Conservation (phyloP, 352 stramenopile species). For the Globisporangium camurandrum region DNA sequence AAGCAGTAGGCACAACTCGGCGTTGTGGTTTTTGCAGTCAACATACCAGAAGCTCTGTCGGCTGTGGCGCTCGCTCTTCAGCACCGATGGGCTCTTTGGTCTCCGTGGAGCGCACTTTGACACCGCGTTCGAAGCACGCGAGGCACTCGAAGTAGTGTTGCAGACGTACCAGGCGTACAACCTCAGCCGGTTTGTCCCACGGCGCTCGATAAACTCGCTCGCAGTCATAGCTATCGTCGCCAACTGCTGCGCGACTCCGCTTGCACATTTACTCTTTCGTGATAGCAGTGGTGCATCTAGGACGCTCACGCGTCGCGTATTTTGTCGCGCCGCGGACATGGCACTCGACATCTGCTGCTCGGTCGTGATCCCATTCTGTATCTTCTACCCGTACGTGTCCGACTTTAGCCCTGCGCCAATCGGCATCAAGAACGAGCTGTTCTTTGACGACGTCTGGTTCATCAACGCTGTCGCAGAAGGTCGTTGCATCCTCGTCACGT, state of each 20-base stretch:
- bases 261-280: conserved; percentile 6
- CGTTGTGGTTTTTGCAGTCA: background rate
- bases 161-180: conserved; percentile 19
- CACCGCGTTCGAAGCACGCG: conserved; percentile 5
- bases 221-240: conserved; percentile 11
- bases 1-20: too few relatives aligned
- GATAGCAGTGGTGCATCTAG: background rate
- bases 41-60: background rate
- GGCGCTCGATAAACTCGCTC: conserved; percentile 17
- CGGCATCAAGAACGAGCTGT: conserved; percentile 7
- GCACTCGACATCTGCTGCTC: conserved; percentile 16
- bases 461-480: conserved; percentile 36
- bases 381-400: conserved; percentile 14
- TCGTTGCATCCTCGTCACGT: conserved; percentile 22
- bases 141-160: conserved; percentile 13
- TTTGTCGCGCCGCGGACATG: conserved; percentile 10
- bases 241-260: conserved; percentile 11
- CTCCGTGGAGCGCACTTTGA: conserved; percentile 10
- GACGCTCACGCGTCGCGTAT: conserved; percentile 3
- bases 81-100: conserved; percentile 10
- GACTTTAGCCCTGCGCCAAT: background rate
- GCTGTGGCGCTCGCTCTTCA: conserved; percentile 9
- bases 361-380: conserved; percentile 13
- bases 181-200: conserved; percentile 10
- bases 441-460: conserved; percentile 24